These are phyloP conservation scores for Skeletonema potamos DNA, from an alignment of 108 stramenopile species.

Conservation along the genomic window DNA sequence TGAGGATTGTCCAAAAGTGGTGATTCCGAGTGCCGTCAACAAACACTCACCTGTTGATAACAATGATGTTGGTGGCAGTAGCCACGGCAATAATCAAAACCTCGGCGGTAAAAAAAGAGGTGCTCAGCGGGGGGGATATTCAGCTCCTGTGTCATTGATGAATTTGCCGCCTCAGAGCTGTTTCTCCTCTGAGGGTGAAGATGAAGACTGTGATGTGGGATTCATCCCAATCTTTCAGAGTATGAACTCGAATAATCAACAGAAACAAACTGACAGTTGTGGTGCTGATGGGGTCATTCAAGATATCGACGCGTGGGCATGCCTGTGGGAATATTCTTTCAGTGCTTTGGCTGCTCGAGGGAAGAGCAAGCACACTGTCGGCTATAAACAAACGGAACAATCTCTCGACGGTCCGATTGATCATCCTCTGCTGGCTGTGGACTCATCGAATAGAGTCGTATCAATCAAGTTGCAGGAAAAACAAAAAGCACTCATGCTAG, in stretches of 20 bases:
- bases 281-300: conserved; percentile 57
- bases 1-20: conserved; percentile 80
- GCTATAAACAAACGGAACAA: conserved; percentile 19
- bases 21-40: conserved; percentile 55
- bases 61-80: neutral
- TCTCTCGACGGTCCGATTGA: conserved; percentile 22
- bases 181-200: neutral
- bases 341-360: conserved; percentile 56
- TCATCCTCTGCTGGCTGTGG: conserved; percentile 41
- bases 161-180: conserved; percentile 35
- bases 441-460: conserved; percentile 15
- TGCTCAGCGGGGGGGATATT: conserved; percentile 11
- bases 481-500: conserved; percentile 57
- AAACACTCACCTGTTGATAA: conserved; percentile 5
- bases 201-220: conserved; percentile 10
- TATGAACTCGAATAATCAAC: conserved; percentile 33
- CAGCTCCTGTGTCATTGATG: conserved; percentile 40
- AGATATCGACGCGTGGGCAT: conserved; percentile 70
- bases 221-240: conserved; percentile 42
- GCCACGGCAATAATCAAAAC: no score
- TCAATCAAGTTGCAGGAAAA: conserved; percentile 27
- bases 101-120: neutral
- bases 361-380: conserved; percentile 71
- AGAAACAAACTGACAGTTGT: conserved; percentile 44
- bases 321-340: conserved; percentile 70